phyloP scores from a whole-genome alignment of 179 eudicot genomes.

The Camellia oleifera region DNA sequence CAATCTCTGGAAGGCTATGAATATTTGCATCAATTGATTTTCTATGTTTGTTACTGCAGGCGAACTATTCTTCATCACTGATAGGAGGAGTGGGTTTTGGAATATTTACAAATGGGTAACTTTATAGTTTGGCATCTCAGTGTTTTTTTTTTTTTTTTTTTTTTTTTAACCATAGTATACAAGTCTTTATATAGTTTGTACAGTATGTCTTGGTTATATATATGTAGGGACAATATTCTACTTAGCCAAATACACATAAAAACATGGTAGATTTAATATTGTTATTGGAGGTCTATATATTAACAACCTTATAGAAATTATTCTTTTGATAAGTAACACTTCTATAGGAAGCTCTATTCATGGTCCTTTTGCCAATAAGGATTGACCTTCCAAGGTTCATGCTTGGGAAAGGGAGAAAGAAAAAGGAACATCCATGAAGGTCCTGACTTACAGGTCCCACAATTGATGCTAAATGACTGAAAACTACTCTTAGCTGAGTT shows the following conservation, averaged over 20 bases:
- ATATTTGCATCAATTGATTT: conserved; percentile 15
- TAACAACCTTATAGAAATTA: background rate
- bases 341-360: background rate
- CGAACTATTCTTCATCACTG: conserved; percentile 83
- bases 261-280: background rate
- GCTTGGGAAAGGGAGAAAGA: background rate
- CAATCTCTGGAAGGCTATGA: background rate
- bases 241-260: background rate
- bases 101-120: conserved; percentile 94
- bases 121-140: conserved; percentile 5
- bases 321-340: background rate
- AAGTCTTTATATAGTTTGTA: background rate
- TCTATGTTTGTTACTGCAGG: conserved; percentile 50
- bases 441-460: background rate
- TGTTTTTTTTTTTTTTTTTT: background rate
- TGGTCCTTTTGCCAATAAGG: background rate
- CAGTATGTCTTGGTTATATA: background rate
- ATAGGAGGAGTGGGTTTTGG: conserved; percentile 92
- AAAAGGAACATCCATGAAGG: background rate
- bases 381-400: background rate
- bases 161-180: no score
- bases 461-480: background rate
- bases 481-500: background rate
- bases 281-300: background rate
- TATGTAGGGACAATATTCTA: background rate